Evolutionary conservation across 257 asterid genomes (phyloP), one percentile per base, ranked within the genome.

Genomic region (Petrea volubilis): DNA sequence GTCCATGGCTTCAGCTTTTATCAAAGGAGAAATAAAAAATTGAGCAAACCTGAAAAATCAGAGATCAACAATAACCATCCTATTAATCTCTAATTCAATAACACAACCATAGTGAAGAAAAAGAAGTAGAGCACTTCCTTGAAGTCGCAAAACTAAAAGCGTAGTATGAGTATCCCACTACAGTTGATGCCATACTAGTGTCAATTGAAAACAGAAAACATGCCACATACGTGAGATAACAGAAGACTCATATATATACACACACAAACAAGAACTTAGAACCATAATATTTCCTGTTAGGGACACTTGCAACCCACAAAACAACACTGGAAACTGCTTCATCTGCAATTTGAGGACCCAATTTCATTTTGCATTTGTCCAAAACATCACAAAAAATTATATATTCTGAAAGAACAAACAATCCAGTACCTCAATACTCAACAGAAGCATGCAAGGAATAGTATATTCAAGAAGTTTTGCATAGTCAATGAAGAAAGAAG

Each of bases 1-100:
- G 64, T 92, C 99, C 99, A 95, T 92, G 74, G 98, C 99, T 74
- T 90, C 99, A 74, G 94, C 90, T 83, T 95, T 92, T 53, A 90
- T 90, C 74, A 95, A 77, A 43, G 99, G 98, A 47, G 96, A 90
- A 64, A 79, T 77, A 52, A 95, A 95, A 86, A 95, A 92, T 68
- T 90, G 98, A 74, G 98, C 87, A 83, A 95, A 95, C 83, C 99
- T 95, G 96, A 67, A 74, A 79, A 49, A 64, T 33, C 66, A 24
- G 60, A 56, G 68, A 64, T 40, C 17, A 78, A 71, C 34, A 64
- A 60, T 57, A 38, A 70, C 65, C 12, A 74, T 29, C 68, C 60
- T 77, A 67, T 51, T 21, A 55, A 55, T 36, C n/a, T n/a, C n/a
- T n/a, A 62, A 29, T 10, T 29, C 41, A 38, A 59, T 57, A 68